Evolutionary conservation across 805 yeast genomes (phyloP), one percentile per base, ranked within the genome.

Genomic region (Ogataea philodendri): DNA sequence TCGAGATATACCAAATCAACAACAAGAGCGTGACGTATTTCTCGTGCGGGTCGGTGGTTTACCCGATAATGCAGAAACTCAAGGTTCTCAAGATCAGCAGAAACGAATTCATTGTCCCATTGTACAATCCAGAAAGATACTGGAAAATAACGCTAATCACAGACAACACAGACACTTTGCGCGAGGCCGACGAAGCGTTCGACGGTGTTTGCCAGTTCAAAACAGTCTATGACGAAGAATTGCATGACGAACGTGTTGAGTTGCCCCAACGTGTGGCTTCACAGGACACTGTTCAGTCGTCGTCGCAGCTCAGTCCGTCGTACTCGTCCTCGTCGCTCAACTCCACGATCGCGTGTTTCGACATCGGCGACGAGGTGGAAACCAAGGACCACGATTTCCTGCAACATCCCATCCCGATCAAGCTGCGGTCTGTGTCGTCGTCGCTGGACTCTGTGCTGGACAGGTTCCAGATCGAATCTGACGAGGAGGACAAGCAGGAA

Each of bases 101-200:
- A 30, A 65, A 65, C 32, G 72, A 70, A 46, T 81, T 80, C 46
- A 66, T 81, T 2, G 54, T 84, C 11, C 80, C 87, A 1, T 67
- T 85, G 39, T 76, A 75, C 17, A 84, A 83, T 48, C 94, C 94
- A 0, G 81, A 78, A 44, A 63, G 90, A 48, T 83, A 76, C 57
- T 85, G 94, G 95, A 69, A 69, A 40, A 65, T 75, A 7, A 59
- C 62, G 22, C 48, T 74, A 5, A 59, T 57, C 28, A 51, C 69
- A 0, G 41, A 44, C 4, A 43, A 44, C 14, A 52, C 69, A 32
- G 67, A 63, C 39, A 15, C 15, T 2, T 23, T 49, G 4, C 14
- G 22, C 9, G 15, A 26, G 9, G 35, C 38, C 10, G 52, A 48
- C 26, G 19, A 22, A 3, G 15, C 32, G 9, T 37, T 59, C 11